Conservation (phyloP, 768 basidiomycete genomes). For the Tephrocybe rancida region DNA sequence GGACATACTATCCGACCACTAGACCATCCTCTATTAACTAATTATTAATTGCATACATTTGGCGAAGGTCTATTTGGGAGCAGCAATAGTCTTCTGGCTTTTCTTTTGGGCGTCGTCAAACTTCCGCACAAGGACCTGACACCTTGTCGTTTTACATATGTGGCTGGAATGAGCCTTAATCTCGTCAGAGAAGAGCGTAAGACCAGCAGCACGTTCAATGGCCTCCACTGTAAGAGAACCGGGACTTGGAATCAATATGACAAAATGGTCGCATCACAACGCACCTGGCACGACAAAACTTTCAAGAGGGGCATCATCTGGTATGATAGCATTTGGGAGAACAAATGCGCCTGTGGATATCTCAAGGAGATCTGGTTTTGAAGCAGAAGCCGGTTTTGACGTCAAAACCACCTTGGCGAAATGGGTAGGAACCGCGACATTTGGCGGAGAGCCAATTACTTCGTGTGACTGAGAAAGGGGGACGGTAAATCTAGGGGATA, state of each 20-base stretch:
- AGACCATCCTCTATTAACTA: slow-evolving; percentile 22
- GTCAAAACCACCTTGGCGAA: slow-evolving; percentile 95
- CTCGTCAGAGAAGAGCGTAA: slow-evolving; percentile 82
- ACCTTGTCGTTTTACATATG: slow-evolving; percentile 88
- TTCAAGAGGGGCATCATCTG: slow-evolving; percentile 79
- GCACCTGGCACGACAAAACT: slow-evolving; percentile 83
- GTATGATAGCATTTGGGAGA: slow-evolving; percentile 91
- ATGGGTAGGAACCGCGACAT: slow-evolving; percentile 93
- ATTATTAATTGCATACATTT: slow-evolving; percentile 9
- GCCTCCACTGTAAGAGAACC: slow-evolving; percentile 66
- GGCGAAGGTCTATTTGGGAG: slow-evolving; percentile 38
- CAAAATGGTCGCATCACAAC: slow-evolving; percentile 18
- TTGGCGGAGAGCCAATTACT: slow-evolving; percentile 92
- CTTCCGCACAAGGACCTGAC: slow-evolving; percentile 82
- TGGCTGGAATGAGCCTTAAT: slow-evolving; percentile 78
- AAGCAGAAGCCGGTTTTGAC: slow-evolving; percentile 72
- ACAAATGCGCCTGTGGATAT: slow-evolving; percentile 93
- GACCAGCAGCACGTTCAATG: slow-evolving; percentile 88
- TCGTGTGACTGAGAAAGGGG: slow-evolving; percentile 70
- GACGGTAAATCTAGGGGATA: neutral
- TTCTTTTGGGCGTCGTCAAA: slow-evolving; percentile 92
- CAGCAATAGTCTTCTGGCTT: slow-evolving; percentile 54
- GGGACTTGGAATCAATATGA: neutral
- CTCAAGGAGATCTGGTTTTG: slow-evolving; percentile 70
- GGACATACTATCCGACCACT: slow-evolving; percentile 79